These are phyloP conservation scores for Aspergillus fijiensis DNA, from an alignment of 2,329 filamentous ascomycete genomes.

Conservation along the genomic window DNA sequence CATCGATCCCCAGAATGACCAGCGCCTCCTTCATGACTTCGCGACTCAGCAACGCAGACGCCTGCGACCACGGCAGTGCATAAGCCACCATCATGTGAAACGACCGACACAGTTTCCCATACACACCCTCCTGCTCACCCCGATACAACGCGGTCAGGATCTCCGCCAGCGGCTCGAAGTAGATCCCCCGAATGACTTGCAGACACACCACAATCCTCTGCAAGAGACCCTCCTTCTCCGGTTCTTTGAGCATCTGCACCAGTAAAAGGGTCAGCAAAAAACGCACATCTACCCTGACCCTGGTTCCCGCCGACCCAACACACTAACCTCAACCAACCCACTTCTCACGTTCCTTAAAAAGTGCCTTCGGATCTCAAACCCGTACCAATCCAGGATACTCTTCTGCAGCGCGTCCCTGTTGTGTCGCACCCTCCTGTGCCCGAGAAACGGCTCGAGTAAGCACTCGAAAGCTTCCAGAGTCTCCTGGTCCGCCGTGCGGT, in stretches of 20 bases:
- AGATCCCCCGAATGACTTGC: slow-evolving; percentile 37
- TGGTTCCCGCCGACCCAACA: neutral
- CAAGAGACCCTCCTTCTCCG: slow-evolving; percentile 27
- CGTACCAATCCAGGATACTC: slow-evolving; percentile 45
- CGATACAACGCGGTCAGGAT: slow-evolving; percentile 32
- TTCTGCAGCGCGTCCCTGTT: slow-evolving; percentile 22
- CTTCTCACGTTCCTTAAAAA: slow-evolving; percentile 41
- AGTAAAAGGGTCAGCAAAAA: slow-evolving; percentile 6
- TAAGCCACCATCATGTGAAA: slow-evolving; percentile 51
- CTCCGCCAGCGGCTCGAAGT: slow-evolving; percentile 37
- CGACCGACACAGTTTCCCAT: slow-evolving; percentile 41
- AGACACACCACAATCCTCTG: slow-evolving; percentile 36
- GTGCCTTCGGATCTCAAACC: slow-evolving; percentile 44
- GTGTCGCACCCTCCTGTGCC: slow-evolving; percentile 16
- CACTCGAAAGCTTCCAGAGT: slow-evolving; percentile 36
- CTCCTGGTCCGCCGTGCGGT: slow-evolving; percentile 29
- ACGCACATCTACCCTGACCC: neutral
- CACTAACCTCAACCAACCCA: slow-evolving; percentile 35
- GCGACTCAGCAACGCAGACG: slow-evolving; percentile 46
- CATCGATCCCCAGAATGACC: slow-evolving; percentile 43
- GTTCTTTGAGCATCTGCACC: slow-evolving; percentile 26
- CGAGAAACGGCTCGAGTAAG: slow-evolving; percentile 22
- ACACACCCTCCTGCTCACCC: slow-evolving; percentile 29
- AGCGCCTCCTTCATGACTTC: slow-evolving; percentile 47
- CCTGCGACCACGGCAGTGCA: slow-evolving; percentile 42